These are phyloP conservation scores for Tripterygium wilfordii DNA, from an alignment of 177 flowering plant genomes.

Conservation along the genomic window DNA sequence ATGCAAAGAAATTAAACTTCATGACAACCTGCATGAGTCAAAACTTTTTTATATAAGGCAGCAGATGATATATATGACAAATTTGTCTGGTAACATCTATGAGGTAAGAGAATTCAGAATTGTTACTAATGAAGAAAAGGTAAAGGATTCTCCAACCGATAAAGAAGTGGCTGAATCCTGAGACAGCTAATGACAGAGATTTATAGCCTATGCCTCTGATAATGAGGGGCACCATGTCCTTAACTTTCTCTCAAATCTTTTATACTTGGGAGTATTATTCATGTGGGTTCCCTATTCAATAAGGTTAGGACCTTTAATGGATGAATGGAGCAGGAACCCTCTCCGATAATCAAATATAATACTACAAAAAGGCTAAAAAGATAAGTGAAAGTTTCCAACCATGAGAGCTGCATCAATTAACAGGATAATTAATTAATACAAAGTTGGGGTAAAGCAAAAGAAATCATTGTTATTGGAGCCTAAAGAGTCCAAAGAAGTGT, in stretches of 20 bases:
- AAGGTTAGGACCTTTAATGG: slow-evolving; percentile 2
- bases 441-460: slow-evolving; percentile 16
- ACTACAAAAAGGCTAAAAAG: neutral
- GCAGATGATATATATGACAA: too few relatives aligned
- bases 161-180: too few relatives aligned
- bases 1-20: too few relatives aligned
- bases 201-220: slow-evolving; percentile 2
- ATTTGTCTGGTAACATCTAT: too few relatives aligned
- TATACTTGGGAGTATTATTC: neutral
- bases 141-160: too few relatives aligned
- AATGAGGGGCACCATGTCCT: neutral
- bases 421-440: slow-evolving; percentile 1
- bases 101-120: too few relatives aligned
- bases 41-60: too few relatives aligned
- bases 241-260: neutral
- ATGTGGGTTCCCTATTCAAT: neutral
- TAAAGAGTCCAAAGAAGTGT: slow-evolving; percentile 7
- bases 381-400: too few relatives aligned
- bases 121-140: too few relatives aligned
- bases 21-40: too few relatives aligned
- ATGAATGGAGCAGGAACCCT: slow-evolving; percentile 12
- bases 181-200: too few relatives aligned
- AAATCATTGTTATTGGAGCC: slow-evolving; percentile 16
- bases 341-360: slow-evolving; percentile 2
- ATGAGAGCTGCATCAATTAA: neutral